Evolutionary conservation across 495 filamentous ascomycete genomes (phyloP).

Genomic region (Penicillium bovifimosum): DNA sequence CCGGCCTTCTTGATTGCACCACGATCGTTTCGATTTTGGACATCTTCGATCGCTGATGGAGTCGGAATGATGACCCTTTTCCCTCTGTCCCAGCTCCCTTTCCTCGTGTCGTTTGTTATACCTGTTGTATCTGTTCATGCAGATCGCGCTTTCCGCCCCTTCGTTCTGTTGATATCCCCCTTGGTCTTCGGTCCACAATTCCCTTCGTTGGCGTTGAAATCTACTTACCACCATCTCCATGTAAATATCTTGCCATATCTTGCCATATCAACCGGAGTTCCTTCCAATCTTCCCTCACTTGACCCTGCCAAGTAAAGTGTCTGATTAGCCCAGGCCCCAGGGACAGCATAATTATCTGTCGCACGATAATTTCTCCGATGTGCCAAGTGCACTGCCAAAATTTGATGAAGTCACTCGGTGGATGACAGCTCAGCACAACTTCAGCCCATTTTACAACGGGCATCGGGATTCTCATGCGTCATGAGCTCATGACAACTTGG

Average conservation of each 20-base stretch:
- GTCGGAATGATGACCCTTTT: slow-evolving; percentile 20
- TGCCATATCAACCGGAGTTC: neutral
- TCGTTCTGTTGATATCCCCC: slow-evolving; percentile 23
- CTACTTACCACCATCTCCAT: neutral
- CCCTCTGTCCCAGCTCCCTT: slow-evolving; percentile 3
- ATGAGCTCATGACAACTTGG: neutral
- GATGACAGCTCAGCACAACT: neutral
- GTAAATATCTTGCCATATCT: slow-evolving; percentile 7
- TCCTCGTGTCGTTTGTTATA: neutral
- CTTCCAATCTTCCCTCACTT: neutral
- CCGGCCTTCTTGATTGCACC: slow-evolving; percentile 3
- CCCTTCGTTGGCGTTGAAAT: slow-evolving; percentile 12
- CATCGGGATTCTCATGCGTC: neutral
- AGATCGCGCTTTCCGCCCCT: neutral
- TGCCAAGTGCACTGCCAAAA: too few species aligned
- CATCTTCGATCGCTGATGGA: slow-evolving; percentile 8
- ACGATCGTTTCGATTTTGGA: slow-evolving; percentile 5
- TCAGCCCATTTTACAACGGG: neutral
- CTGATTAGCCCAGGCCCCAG: neutral
- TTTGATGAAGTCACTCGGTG: neutral
- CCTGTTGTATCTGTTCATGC: neutral
- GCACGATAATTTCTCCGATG: too few species aligned
- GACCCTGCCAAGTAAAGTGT: neutral
- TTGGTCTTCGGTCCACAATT: neutral
- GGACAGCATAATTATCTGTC: too few species aligned